phyloP scores from a whole-genome alignment of 2,329 filamentous ascomycete genomes.

The Thelonectria rubi region DNA sequence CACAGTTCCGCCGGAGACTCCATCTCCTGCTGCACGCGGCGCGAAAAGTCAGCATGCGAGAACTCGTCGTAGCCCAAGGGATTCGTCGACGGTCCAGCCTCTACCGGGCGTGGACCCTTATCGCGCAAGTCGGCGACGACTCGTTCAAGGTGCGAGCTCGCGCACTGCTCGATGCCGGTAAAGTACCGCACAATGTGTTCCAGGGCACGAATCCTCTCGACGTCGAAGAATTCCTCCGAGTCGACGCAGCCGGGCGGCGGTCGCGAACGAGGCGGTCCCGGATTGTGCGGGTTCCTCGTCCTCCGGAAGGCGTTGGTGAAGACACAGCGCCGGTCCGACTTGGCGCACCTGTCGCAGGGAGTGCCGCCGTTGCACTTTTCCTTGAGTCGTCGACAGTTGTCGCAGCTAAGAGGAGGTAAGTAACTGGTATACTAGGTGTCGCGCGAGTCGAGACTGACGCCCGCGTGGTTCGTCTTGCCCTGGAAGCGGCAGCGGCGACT shows the following conservation, averaged over 20 bases:
- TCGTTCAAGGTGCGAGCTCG: constrained; percentile 16
- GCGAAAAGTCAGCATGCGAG: constrained; percentile 29
- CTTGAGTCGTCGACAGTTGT: constrained; percentile 34
- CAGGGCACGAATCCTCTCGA: constrained; percentile 30
- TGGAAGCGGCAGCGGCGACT: not conserved
- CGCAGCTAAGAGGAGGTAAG: constrained; percentile 25
- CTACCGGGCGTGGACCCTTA: not conserved
- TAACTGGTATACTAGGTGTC: too few species aligned
- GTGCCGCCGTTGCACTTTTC: constrained; percentile 33
- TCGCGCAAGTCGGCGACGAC: constrained; percentile 3
- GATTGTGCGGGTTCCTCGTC: constrained; percentile 18
- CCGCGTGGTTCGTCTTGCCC: constrained; percentile 4
- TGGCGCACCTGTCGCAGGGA: constrained; percentile 35
- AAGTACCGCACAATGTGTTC: constrained; percentile 32
- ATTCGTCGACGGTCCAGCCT: not conserved
- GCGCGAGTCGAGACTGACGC: not conserved
- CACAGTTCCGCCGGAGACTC: constrained; percentile 9
- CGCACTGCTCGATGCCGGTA: constrained; percentile 30
- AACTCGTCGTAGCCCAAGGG: constrained; percentile 19
- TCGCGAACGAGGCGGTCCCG: not conserved
- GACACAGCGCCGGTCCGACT: constrained; percentile 21
- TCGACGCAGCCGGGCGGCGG: not conserved
- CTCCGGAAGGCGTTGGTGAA: constrained; percentile 30
- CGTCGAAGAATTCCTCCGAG: constrained; percentile 24
- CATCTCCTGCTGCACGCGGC: constrained; percentile 22